phyloP scores from a whole-genome alignment of 2,329 filamentous ascomycete genomes.

The Bipolaris oryzae region DNA sequence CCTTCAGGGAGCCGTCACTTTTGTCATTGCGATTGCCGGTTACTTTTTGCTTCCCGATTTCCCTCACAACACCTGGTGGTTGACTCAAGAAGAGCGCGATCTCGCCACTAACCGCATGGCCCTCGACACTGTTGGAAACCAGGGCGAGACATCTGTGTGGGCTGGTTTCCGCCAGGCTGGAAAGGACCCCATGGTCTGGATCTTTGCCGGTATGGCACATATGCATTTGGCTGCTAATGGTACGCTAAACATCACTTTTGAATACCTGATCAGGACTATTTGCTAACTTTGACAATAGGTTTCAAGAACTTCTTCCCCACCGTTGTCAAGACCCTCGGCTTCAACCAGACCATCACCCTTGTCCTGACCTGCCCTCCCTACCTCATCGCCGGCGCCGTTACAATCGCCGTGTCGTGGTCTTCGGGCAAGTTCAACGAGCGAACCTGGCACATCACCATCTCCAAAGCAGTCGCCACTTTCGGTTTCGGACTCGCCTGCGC shows the following conservation, averaged over 20 bases:
- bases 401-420: constrained; percentile 43
- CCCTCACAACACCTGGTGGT: constrained; percentile 52
- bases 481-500: constrained; percentile 48
- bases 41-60: constrained; percentile 52
- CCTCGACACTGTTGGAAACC: constrained; percentile 57
- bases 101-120: constrained; percentile 45
- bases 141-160: constrained; percentile 53
- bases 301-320: constrained; percentile 57
- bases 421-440: constrained; percentile 50
- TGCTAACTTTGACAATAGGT: not conserved
- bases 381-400: constrained; percentile 35
- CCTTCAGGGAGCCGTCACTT: constrained; percentile 38
- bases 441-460: constrained; percentile 50
- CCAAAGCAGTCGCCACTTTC: constrained; percentile 48
- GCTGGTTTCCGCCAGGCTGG: constrained; percentile 59
- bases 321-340: constrained; percentile 58
- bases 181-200: constrained; percentile 56
- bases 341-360: constrained; percentile 57
- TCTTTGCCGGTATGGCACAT: constrained; percentile 45
- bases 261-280: not conserved
- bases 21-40: constrained; percentile 42
- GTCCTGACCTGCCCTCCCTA: constrained; percentile 53
- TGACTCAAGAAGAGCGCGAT: constrained; percentile 54
- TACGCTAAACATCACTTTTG: not conserved
- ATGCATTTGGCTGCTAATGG: constrained; percentile 42